Evolutionary conservation across 2,329 filamentous ascomycete genomes (phyloP).

Genomic region (Plectosphaerella cucumerina): DNA sequence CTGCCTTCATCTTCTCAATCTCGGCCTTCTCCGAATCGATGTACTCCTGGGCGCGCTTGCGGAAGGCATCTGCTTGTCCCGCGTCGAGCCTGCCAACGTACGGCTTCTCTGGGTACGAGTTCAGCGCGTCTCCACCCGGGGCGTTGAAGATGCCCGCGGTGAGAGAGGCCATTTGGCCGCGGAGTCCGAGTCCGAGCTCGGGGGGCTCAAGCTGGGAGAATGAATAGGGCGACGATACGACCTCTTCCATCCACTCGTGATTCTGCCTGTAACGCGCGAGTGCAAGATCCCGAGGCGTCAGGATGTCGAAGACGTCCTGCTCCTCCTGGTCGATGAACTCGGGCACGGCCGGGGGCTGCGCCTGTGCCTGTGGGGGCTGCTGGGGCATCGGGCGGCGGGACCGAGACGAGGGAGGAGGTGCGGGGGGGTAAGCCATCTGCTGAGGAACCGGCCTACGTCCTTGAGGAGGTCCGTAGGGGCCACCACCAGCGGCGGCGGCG

Average conservation of each 20-base stretch:
- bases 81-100: conserved; percentile 65
- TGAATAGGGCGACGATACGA: conserved; percentile 84
- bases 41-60: conserved; percentile 69
- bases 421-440: conserved; percentile 5
- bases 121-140: conserved; percentile 47
- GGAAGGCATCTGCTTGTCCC: conserved; percentile 79
- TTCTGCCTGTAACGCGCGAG: conserved; percentile 86
- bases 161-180: conserved; percentile 74
- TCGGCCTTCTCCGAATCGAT: conserved; percentile 72
- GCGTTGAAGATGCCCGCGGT: conserved; percentile 83
- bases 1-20: conserved; percentile 77
- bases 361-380: conserved; percentile 14
- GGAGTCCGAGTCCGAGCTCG: conserved; percentile 80
- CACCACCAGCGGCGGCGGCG: conserved; percentile 42
- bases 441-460: conserved; percentile 22
- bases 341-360: conserved; percentile 27
- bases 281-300: conserved; percentile 87
- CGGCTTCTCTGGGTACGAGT: conserved; percentile 48
- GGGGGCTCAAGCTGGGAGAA: conserved; percentile 81
- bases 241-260: conserved; percentile 98
- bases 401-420: conserved; percentile 11
- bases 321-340: conserved; percentile 70
- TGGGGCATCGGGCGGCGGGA: conserved; percentile 25
- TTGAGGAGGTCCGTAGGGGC: conserved; percentile 8
- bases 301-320: conserved; percentile 82